Percentiles rank a stretch among this genome's conserved stretches.
Conservation (phyloP, 1,139 yeast genomes). For the Hyphopichia buzzinii region DNA sequence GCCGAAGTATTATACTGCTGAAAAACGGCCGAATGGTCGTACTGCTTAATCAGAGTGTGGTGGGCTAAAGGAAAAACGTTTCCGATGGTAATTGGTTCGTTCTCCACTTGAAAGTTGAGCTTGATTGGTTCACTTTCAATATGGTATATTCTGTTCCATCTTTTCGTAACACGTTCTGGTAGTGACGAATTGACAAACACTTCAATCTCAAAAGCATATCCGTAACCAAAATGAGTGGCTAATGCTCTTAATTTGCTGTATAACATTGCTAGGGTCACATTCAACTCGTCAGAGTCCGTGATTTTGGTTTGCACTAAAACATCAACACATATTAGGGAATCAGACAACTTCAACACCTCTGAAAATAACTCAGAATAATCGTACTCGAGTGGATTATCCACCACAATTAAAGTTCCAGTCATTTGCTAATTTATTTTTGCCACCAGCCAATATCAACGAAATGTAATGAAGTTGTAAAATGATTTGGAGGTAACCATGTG, state of each 20-base stretch:
- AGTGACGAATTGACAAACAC: slow-evolving; percentile 24
- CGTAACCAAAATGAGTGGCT: slow-evolving; percentile 19
- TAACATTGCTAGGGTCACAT: slow-evolving; percentile 23
- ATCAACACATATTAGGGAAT: slow-evolving; percentile 14
- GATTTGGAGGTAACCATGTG: too few species aligned
- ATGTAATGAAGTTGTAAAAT: too few species aligned
- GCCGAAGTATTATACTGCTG: slow-evolving; percentile 35
- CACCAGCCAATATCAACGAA: too few species aligned
- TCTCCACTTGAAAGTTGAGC: neutral
- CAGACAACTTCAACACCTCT: neutral
- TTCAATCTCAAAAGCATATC: slow-evolving; percentile 30
- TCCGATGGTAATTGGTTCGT: too few species aligned
- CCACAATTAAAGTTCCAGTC: neutral
- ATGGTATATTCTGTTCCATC: slow-evolving; percentile 4
- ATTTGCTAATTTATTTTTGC: too few species aligned
- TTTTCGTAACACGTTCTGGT: neutral
- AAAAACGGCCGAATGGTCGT: neutral
- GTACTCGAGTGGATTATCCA: slow-evolving; percentile 1
- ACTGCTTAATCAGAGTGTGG: neutral
- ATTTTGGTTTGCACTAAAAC: slow-evolving; percentile 21
- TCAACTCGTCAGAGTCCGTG: slow-evolving; percentile 20
- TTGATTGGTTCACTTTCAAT: slow-evolving; percentile 2
- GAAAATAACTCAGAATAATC: neutral
- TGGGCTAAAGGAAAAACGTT: too few species aligned
- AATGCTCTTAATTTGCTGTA: slow-evolving; percentile 24